Base-by-base conservation (phyloP, 306 rosid genomes). In the Styphnolobium japonicum region DNA sequence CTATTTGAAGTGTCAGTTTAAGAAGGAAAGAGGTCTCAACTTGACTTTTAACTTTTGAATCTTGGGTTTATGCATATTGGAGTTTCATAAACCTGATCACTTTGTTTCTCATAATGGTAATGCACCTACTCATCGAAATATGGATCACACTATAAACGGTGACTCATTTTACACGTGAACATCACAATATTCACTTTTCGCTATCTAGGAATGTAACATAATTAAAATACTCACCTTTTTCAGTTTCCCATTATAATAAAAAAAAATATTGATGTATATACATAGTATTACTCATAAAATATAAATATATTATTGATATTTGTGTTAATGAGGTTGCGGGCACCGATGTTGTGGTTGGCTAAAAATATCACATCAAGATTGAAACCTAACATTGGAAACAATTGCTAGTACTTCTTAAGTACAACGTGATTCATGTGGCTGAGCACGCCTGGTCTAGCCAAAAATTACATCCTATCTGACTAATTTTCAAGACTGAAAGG, bases 371-470 rank as follows among this genome's bases (percentile, higher is more conserved):
- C 74, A 42, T 43, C 64, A 71, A 77, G 40, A 71, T 33, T 25
- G 57, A 46, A 76, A 56, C 77, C 84, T 48, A 85, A 51, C 58
- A 79, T 55, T 52, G 79, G 10, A 70, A 70, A 45, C 18, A 68
- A 73, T 19, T 22, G 19, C 7, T 16, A 52, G 19, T 57, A 36
- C 33, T 67, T 31, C 40, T 43, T 2, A 45, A 77, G 62, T 36
- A 75, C 67, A 69, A 82, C 49, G 79, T 69, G 82, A 79, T 46
- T 86, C 63, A 74, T 63, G 73, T 36, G 80, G 79, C 62, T 53
- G 67, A 67, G 22, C 6, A 21, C 19, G 43, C 16, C 12, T 6
- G 16, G 9, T 48, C 14, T 43, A 45, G 75, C 63, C 63, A 5
- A 69, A 37, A 76, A 49, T 67, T 70, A 63, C 18, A 25, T 22